Conservation (phyloP, 148 eudicot genomes). For the Selenicereus undatus region DNA sequence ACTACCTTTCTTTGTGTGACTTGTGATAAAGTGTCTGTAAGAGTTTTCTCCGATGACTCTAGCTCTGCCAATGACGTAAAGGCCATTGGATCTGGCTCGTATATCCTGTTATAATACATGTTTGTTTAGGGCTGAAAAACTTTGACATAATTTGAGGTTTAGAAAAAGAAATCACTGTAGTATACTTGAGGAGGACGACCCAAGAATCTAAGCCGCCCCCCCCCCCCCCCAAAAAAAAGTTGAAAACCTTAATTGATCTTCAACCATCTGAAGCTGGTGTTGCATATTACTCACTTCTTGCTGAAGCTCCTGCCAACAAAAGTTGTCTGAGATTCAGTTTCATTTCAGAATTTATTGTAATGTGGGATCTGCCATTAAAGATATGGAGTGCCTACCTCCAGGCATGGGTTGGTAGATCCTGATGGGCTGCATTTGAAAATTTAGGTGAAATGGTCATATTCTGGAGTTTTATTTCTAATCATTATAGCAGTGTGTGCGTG, state of each 20-base stretch:
- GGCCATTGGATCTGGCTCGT: slow-evolving; percentile 52
- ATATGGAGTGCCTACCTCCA: slow-evolving; percentile 1
- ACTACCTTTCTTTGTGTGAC: slow-evolving; percentile 61
- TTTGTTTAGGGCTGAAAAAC: background rate
- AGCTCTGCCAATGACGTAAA: slow-evolving; percentile 54
- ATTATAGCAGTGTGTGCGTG: background rate
- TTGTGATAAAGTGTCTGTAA: slow-evolving; percentile 47
- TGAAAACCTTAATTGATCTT: slow-evolving; percentile 55
- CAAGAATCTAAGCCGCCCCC: background rate
- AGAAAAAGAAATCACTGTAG: too few relatives aligned
- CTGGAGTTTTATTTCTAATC: too few relatives aligned
- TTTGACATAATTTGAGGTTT: background rate
- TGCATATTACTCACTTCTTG: slow-evolving; percentile 37
- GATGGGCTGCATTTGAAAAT: slow-evolving; percentile 5
- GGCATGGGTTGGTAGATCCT: background rate
- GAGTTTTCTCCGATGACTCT: slow-evolving; percentile 50
- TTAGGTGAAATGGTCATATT: too few relatives aligned
- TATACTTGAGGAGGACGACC: too few relatives aligned
- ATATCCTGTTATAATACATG: slow-evolving; percentile 28
- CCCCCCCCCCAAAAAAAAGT: background rate
- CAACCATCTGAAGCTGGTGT: slow-evolving; percentile 47
- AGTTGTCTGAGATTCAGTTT: background rate
- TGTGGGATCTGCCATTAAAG: background rate
- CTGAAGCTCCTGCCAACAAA: slow-evolving; percentile 2
- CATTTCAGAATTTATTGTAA: background rate